Evolutionary conservation across 129 eudicot genomes (phyloP).

Genomic region (Flaveria trinervia): DNA sequence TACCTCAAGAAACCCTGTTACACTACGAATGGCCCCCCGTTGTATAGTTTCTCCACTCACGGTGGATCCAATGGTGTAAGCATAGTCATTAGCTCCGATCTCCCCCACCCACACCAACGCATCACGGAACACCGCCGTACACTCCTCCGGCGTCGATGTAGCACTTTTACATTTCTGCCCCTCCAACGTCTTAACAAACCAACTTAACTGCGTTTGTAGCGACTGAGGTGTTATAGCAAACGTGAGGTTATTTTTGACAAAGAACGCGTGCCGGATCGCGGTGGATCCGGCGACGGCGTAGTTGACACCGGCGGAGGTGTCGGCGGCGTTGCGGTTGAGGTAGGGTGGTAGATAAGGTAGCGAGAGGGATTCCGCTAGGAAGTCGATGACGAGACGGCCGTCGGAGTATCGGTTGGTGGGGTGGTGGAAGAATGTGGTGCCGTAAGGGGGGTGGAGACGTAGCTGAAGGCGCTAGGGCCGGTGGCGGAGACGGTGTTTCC

Average conservation of each 20-base stretch:
- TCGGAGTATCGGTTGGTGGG: conserved; percentile 87
- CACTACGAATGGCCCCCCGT: conserved; percentile 53
- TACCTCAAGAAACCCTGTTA: conserved; percentile 63
- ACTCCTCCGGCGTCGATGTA: conserved; percentile 29
- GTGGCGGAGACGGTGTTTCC: conserved; percentile 72
- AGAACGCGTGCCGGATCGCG: conserved; percentile 63
- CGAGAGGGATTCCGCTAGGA: conserved; percentile 51
- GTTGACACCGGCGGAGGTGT: conserved; percentile 49
- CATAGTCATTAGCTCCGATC: conserved; percentile 91
- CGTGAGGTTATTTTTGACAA: conserved; percentile 56
- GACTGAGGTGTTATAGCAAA: conserved; percentile 60
- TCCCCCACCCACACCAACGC: conserved; percentile 90
- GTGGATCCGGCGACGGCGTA: conserved; percentile 85
- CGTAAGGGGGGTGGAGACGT: conserved; percentile 78
- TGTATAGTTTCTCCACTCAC: conserved; percentile 43
- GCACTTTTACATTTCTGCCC: conserved; percentile 44
- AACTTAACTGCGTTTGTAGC: conserved; percentile 56
- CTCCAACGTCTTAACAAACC: conserved; percentile 56
- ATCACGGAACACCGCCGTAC: conserved; percentile 51
- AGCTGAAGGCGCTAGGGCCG: conserved; percentile 55
- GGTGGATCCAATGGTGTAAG: conserved; percentile 55
- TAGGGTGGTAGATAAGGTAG: conserved; percentile 74
- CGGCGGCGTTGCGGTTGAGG: conserved; percentile 37
- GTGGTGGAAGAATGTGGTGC: conserved; percentile 76
- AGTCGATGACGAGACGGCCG: conserved; percentile 79